Evolutionary conservation across 139 green algal genomes (phyloP).

Genomic region (Tetradesmus lagerheimii): DNA sequence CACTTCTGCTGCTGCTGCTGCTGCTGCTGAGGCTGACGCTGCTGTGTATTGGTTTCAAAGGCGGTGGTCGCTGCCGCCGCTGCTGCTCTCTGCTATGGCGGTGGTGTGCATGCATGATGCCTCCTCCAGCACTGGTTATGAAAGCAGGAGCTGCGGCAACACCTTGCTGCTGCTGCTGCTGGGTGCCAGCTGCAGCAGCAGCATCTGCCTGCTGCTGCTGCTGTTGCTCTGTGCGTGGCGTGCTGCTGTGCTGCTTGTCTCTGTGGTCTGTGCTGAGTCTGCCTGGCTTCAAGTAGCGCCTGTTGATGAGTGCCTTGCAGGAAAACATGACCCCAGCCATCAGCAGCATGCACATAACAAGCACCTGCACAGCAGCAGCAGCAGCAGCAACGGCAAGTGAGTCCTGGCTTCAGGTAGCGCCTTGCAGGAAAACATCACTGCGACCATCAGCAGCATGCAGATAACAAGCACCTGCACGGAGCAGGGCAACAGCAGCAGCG

Average conservation of each 20-base stretch:
- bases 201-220: background rate
- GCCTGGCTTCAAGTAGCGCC: background rate
- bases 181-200: background rate
- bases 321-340: slow-evolving; percentile 28
- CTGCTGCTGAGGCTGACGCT: background rate
- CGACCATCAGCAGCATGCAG: too few relatives aligned
- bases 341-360: slow-evolving; percentile 17
- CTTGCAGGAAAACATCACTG: too few relatives aligned
- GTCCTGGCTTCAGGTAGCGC: too few relatives aligned
- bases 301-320: slow-evolving; percentile 28
- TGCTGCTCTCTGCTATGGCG: background rate
- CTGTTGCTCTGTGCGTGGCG: background rate
- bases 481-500: background rate
- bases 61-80: background rate
- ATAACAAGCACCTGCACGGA: background rate
- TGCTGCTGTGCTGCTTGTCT: background rate
- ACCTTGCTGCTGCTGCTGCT: background rate
- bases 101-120: slow-evolving; percentile 1
- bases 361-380: background rate
- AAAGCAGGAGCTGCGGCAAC: background rate
- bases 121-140: background rate
- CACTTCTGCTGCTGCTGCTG: background rate
- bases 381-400: background rate
- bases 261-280: background rate
- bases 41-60: background rate